phyloP scores from a whole-genome alignment of 192 early-diverging fungal genomes.

The Mortierella hygrophila region DNA sequence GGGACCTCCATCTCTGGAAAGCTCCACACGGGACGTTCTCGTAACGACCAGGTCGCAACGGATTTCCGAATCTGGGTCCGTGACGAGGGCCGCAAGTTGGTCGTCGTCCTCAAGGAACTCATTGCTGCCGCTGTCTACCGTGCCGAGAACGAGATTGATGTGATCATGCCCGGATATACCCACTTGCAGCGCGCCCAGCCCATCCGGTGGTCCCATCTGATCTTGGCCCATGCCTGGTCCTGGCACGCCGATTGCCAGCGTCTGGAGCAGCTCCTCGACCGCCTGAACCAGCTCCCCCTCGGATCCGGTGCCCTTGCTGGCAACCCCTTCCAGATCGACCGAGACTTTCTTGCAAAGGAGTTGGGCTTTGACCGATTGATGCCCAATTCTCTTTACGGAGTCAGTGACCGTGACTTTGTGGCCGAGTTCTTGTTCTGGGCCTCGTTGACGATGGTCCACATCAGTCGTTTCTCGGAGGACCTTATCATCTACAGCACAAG shows the following conservation, averaged over 20 bases:
- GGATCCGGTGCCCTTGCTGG: slow-evolving; percentile 97
- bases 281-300: slow-evolving; percentile 88
- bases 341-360: slow-evolving; percentile 88
- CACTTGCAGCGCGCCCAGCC: slow-evolving; percentile 98
- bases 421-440: slow-evolving; percentile 97
- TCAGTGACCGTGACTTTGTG: slow-evolving; percentile 96
- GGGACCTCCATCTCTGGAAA: slow-evolving; percentile 91
- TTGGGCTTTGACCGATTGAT: slow-evolving; percentile 89
- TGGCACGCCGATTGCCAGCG: slow-evolving; percentile 92
- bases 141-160: slow-evolving; percentile 91
- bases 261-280: slow-evolving; percentile 82
- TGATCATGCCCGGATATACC: slow-evolving; percentile 99
- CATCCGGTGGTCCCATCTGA: slow-evolving; percentile 95
- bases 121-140: slow-evolving; percentile 79
- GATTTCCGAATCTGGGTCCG: slow-evolving; percentile 96
- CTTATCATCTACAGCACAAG: slow-evolving; percentile 93
- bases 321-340: slow-evolving; percentile 96
- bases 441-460: slow-evolving; percentile 92
- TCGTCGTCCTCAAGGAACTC: slow-evolving; percentile 79
- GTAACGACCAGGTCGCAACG: slow-evolving; percentile 99
- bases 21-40: slow-evolving; percentile 95
- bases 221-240: slow-evolving; percentile 91
- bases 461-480: slow-evolving; percentile 93
- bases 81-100: slow-evolving; percentile 77
- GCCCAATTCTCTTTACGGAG: slow-evolving; percentile 92